A percentile compares a stretch with the other conserved stretches of the same genome.
phyloP scores from a whole-genome alignment of 306 rosid genomes.

The Ziziphus jujuba region DNA sequence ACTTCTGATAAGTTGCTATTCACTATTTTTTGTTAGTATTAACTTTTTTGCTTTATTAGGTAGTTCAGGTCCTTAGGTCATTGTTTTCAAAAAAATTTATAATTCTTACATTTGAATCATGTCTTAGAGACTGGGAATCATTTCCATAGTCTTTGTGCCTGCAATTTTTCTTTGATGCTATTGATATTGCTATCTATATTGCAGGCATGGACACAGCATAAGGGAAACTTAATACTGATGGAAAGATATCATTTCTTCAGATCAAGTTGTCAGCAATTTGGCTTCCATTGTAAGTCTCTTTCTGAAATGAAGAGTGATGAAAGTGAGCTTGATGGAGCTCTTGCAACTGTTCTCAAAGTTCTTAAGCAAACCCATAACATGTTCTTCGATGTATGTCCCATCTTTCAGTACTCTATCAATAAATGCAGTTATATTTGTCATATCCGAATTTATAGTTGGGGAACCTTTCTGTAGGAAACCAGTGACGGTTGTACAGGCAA shows the following conservation, averaged over 20 bases:
- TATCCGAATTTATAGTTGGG: conserved; percentile 32
- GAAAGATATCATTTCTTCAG: conserved; percentile 87
- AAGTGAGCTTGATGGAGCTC: conserved; percentile 74
- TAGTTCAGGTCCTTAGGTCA: too few relatives aligned
- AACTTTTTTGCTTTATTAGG: too few relatives aligned
- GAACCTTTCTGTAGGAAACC: conserved; percentile 52
- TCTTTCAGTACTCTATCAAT: conserved; percentile 5
- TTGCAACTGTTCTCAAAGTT: conserved; percentile 59
- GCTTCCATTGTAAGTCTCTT: conserved; percentile 68
- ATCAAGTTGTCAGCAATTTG: conserved; percentile 78
- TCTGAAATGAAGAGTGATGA: conserved; percentile 76
- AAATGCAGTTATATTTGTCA: conserved; percentile 6
- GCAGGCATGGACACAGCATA: conserved; percentile 89
- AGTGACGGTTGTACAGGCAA: conserved; percentile 44
- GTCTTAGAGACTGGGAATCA: too few relatives aligned
- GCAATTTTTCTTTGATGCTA: too few relatives aligned
- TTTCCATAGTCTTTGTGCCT: too few relatives aligned
- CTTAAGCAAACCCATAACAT: conserved; percentile 62
- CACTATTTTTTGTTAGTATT: too few relatives aligned
- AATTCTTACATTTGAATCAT: too few relatives aligned
- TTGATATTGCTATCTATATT: conserved; percentile 20
- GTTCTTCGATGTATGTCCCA: conserved; percentile 69
- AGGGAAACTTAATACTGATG: conserved; percentile 71
- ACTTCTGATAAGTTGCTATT: too few relatives aligned
- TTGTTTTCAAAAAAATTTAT: too few relatives aligned